These are phyloP conservation scores for Rhypophila decipiens DNA, from an alignment of 495 filamentous ascomycete species.

Conservation along the genomic window DNA sequence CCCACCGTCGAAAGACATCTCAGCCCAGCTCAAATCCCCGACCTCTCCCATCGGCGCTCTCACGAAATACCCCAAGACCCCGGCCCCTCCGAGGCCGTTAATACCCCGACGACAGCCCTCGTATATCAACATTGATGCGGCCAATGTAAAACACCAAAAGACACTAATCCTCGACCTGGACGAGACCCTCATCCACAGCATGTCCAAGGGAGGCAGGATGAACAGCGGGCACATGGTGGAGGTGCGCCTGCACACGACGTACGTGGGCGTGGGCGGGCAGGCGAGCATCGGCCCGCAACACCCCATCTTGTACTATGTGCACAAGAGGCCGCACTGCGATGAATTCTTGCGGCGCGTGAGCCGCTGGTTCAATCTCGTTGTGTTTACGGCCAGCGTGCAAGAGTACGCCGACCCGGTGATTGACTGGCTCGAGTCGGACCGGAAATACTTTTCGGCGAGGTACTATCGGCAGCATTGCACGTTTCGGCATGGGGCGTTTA, in stretches of 20 bases:
- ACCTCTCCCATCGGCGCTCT: constrained; percentile 75
- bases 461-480: constrained; percentile 98
- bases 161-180: constrained; percentile 93
- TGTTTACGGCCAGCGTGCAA: constrained; percentile 96
- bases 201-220: constrained; percentile 94
- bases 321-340: constrained; percentile 94
- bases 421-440: constrained; percentile 95
- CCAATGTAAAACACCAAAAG: constrained; percentile 58
- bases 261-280: constrained; percentile 55
- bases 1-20: constrained; percentile 37
- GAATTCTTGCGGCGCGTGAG: constrained; percentile 87
- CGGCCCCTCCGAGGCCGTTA: constrained; percentile 80
- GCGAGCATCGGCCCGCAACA: constrained; percentile 75
- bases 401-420: constrained; percentile 99
- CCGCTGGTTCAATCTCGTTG: constrained; percentile 97
- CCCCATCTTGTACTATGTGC: constrained; percentile 97
- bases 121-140: constrained; percentile 51
- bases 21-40: constrained; percentile 73
- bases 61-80: constrained; percentile 83
- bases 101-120: constrained; percentile 82
- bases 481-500: constrained; percentile 87
- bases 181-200: constrained; percentile 94
- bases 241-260: constrained; percentile 72
- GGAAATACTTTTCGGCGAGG: constrained; percentile 86
- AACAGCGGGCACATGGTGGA: constrained; percentile 98